Base-by-base conservation (phyloP, 179 eudicot genomes). In the Spinacia oleracea region DNA sequence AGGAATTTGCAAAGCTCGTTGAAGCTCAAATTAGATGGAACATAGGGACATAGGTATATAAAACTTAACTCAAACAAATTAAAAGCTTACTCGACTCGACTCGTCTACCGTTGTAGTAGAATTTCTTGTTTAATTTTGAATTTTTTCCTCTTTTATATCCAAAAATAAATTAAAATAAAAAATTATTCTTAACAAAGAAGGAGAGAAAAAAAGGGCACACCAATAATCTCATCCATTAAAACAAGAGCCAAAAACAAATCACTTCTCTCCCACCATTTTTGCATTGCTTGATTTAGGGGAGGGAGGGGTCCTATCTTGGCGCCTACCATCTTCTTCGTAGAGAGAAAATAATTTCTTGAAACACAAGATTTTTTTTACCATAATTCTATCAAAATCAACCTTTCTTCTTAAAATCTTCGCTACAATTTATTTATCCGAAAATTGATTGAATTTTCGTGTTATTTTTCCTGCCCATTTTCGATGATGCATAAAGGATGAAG, bases 401-500 rank as follows among this genome's bases (percentile, higher is more conserved):
- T 42, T 42, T 69, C 34, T 69, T 4, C 53, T 27, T 27, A 23
- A 7, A 46, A 46, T 21, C 21, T 18, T 21, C n/a, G 10, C 29
- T 58, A 14, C 63, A 58, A 64, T 15, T 65, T 66, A 1, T 46
- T 46, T 66, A 1, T 46, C 31, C 51, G 20, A 9, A 32, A 23
- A 27, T 67, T 67, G 16, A 11, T 34, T 1, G 48, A 1, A 0
- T 25, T 21, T 35, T 4, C 5, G 21, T 58, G n/a, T 35, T 9
- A 29, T 65, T 20, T 38, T 45, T 14, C 15, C 21, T 29, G 60
- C 82, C 78, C 69, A 32, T 29, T 42, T 59, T 45, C 53, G 68
- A 75, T 53, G 65, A 80, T 69, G 79, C 60, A 59, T 64, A 25
- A 23, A 81, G 65, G 71, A 77, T 77, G 73, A 81, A 77, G 79